Evolutionary conservation across 2,329 filamentous ascomycete genomes (phyloP).

Genomic region (Tolypocladium nubicola): DNA sequence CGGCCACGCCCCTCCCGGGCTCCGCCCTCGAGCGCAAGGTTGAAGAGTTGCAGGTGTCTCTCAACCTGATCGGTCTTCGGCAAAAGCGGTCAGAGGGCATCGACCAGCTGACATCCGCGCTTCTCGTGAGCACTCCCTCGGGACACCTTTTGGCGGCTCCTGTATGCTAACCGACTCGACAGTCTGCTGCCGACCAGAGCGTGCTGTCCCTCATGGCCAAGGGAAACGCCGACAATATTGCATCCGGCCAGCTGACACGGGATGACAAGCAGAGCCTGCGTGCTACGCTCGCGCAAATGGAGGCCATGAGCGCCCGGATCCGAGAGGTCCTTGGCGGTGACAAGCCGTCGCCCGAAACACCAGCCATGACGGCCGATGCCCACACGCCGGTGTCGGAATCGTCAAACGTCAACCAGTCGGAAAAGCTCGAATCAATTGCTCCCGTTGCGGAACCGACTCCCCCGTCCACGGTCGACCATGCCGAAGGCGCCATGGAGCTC

Average conservation of each 20-base stretch:
- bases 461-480: slow-evolving; percentile 27
- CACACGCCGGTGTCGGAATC: slow-evolving; percentile 16
- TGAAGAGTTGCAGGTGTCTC: slow-evolving; percentile 54
- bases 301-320: slow-evolving; percentile 32
- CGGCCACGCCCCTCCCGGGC: slow-evolving; percentile 13
- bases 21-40: slow-evolving; percentile 34
- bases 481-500: slow-evolving; percentile 27
- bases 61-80: slow-evolving; percentile 50
- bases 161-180: slow-evolving; percentile 5
- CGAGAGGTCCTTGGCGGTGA: slow-evolving; percentile 26
- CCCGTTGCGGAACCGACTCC: slow-evolving; percentile 27
- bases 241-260: slow-evolving; percentile 25
- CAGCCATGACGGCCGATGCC: slow-evolving; percentile 11
- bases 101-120: slow-evolving; percentile 43
- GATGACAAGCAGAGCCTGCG: slow-evolving; percentile 35
- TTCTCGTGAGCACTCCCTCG: slow-evolving; percentile 44
- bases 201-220: slow-evolving; percentile 40
- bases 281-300: slow-evolving; percentile 36
- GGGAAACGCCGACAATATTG: slow-evolving; percentile 32
- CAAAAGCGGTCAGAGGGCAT: slow-evolving; percentile 38
- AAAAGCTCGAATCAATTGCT: slow-evolving; percentile 17
- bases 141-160: not conserved
- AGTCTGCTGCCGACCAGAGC: slow-evolving; percentile 34
- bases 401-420: slow-evolving; percentile 8
- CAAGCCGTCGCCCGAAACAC: slow-evolving; percentile 8